Evolutionary conservation across 1,139 yeast species (phyloP).

Genomic region (Yamadazyma atmosphaerica): DNA sequence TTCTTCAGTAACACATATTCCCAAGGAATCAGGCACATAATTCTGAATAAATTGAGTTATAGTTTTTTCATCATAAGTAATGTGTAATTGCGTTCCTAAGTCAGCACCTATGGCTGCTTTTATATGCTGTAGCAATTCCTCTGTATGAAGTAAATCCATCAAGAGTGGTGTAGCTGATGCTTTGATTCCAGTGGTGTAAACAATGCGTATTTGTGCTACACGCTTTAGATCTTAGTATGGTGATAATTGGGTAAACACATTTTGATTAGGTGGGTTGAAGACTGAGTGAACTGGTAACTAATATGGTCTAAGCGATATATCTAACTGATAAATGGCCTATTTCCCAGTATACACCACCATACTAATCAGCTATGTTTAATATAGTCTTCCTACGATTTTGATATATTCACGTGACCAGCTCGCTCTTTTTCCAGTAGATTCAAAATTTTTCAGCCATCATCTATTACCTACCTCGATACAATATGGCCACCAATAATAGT

Average conservation of each 20-base stretch:
- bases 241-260: too few relatives aligned
- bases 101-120: not conserved
- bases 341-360: too few relatives aligned
- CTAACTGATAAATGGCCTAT: too few relatives aligned
- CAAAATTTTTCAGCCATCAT: conserved; percentile 11
- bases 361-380: too few relatives aligned
- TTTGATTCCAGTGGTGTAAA: not conserved
- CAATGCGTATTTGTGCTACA: not conserved
- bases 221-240: not conserved
- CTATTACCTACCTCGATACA: not conserved
- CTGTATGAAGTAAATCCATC: conserved; percentile 9
- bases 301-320: too few relatives aligned
- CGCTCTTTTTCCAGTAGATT: not conserved
- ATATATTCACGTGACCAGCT: conserved; percentile 5
- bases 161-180: not conserved
- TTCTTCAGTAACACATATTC: conserved; percentile 2
- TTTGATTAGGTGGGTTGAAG: too few relatives aligned
- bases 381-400: too few relatives aligned
- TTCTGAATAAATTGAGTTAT: conserved; percentile 7
- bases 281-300: too few relatives aligned
- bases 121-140: conserved; percentile 9
- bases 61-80: conserved; percentile 2
- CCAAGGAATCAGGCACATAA: conserved; percentile 10
- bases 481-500: conserved; percentile 3
- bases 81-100: not conserved